Conservation (phyloP, 148 eudicot genomes). For the Hydrangea macrophylla region DNA sequence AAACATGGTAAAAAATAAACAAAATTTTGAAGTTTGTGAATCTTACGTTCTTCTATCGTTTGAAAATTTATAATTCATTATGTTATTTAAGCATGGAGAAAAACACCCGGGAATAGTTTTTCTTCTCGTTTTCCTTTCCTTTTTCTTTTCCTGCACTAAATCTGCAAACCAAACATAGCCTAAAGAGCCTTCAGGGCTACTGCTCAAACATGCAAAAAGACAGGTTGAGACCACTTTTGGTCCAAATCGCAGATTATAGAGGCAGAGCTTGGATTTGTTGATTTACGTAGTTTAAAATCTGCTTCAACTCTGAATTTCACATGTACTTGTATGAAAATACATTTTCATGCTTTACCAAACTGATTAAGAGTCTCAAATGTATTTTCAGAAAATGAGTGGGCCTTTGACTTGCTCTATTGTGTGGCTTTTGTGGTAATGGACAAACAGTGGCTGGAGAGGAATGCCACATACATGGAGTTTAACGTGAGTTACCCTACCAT, state of each 20-base stretch:
- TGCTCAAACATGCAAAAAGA: not conserved
- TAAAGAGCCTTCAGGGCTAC: not conserved
- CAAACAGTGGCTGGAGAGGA: constrained; percentile 73
- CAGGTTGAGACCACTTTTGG: constrained; percentile 1
- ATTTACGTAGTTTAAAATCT: not conserved
- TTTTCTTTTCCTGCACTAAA: no score
- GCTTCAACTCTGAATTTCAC: not conserved
- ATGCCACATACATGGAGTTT: constrained; percentile 85
- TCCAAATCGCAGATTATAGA: not conserved
- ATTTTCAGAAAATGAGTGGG: constrained; percentile 80
- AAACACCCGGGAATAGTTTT: no score
- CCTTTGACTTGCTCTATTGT: constrained; percentile 79
- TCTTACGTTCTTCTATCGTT: no score
- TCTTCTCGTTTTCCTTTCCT: no score
- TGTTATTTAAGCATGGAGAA: no score
- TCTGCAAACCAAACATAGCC: no score
- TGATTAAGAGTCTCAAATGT: not conserved
- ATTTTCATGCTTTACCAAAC: not conserved
- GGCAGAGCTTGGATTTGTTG: not conserved
- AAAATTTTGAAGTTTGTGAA: no score
- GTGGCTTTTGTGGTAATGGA: constrained; percentile 85
- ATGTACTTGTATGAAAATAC: not conserved
- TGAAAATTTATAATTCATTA: no score
- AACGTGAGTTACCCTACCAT: constrained; percentile 46
- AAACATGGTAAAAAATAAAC: no score